These are phyloP conservation scores for Chaetomiaceae sp. DNA, from an alignment of 2,329 filamentous ascomycete species.

Conservation along the genomic window DNA sequence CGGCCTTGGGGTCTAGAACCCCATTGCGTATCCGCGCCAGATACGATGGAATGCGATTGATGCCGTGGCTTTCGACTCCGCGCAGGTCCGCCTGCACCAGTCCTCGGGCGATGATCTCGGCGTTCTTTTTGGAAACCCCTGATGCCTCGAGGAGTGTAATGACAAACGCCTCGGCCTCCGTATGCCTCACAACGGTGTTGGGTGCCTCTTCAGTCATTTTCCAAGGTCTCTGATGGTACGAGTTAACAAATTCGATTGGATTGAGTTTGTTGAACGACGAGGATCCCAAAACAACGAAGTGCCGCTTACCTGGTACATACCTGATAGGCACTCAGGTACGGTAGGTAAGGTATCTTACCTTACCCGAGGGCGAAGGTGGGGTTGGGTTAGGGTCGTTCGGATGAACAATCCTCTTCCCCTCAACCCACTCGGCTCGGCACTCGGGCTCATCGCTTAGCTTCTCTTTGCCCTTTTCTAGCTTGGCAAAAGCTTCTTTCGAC, in stretches of 20 bases:
- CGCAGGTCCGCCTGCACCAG: constrained; percentile 72
- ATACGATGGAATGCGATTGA: constrained; percentile 75
- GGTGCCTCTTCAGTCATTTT: constrained; percentile 5
- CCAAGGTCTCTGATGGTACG: neutral
- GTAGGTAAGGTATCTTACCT: too few relatives aligned
- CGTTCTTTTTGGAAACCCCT: constrained; percentile 55
- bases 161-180: constrained; percentile 41
- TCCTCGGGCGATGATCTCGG: constrained; percentile 59
- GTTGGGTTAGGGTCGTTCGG: neutral
- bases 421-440: neutral
- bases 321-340: too few relatives aligned
- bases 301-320: too few relatives aligned
- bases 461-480: neutral
- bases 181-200: constrained; percentile 11
- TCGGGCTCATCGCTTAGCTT: too few relatives aligned
- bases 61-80: constrained; percentile 74
- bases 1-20: constrained; percentile 58
- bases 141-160: constrained; percentile 55
- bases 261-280: neutral
- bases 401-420: too few relatives aligned
- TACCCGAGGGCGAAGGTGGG: too few relatives aligned
- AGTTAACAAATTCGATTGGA: neutral
- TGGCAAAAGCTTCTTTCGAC: constrained; percentile 16
- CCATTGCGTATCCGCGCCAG: constrained; percentile 67
- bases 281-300: too few relatives aligned